Base-by-base conservation (phyloP, 257 asterid genomes). In the Solanum bulbocastanum region DNA sequence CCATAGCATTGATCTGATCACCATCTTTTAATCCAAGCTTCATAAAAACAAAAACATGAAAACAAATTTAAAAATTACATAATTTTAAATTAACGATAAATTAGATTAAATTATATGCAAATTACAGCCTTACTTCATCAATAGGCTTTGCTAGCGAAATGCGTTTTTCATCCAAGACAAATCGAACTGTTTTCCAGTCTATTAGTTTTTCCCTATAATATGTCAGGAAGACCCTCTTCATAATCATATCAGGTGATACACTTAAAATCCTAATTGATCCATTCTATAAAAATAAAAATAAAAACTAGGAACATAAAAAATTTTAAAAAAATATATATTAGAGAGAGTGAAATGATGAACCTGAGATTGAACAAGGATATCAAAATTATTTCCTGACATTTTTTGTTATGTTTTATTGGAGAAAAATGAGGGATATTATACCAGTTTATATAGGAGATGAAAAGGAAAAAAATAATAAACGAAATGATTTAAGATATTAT, bases 231-330 rank as follows among this genome's bases (percentile, higher is more conserved):
- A n/a, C 8, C 10, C 23, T 14, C 18, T 40, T 6, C 14, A 76
- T 39, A 5, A 13, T 0, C n/a, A 9, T 3, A 6, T 0, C 2
- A 6, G 56, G 10, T 2, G 44, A 13, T 0, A n/a, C 14, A 0
- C 6, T 1, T 3, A 22, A 6, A 1, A 1, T 3, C 22, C 25
- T 4, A 12, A 1, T 23, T 40, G 60, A 5, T 5, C 35, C 35
- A 76, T 76, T 60, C 83, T 39, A 75, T 42, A 75, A 22, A 20
- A 75, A 22, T 20, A 35, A 10, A 2, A 74, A 11, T 3, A 42
- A 10, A 42, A 42, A 37, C 10, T 18, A 22, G 11, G 18, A 73
- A 68, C 36, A 68, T 68, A 11, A 72, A 72, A 1, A 18, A 10
- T 4, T 72, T 35, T 36, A 0, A 73, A 9, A 16, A 46, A 44